Evolutionary conservation across 306 rosid species (phyloP), one percentile per base, ranked within the genome.

Genomic region (Alnus rubra): DNA sequence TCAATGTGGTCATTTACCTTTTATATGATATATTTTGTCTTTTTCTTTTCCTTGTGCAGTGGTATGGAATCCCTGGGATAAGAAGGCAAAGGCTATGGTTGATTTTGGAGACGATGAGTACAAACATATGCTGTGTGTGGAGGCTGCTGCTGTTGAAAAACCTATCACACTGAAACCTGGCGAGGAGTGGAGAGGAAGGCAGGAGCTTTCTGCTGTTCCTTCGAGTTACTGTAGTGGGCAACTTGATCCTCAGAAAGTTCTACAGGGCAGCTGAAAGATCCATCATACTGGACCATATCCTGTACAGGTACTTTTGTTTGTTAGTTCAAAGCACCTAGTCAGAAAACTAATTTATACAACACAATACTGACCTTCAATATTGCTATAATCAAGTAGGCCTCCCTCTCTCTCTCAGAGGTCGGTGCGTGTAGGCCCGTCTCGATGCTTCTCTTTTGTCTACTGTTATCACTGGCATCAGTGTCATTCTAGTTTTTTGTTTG

Each of bases 21-120:
- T 12, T 39, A 28, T 65, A 45, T 31, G 44, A 44, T 63, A 4
- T 68, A 51, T 69, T 48, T 9, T 18, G 23, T 60, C 45, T 9
- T 59, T 55, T 54, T 71, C 76, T 42, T 85, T 74, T 55, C 53
- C 74, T 49, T 44, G 50, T 85, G 71, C 88, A 96, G 99, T 93
- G 83, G 99, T 96, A 58, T 96, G 99, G 99, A 96, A 96, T 85
- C 97, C 99, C 56, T 96, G 99, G 99, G 99, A 96, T 86, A 96
- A 96, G 93, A 96, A 91, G 88, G 97, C 97, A 73, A 96, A 96
- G 85, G 87, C 96, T 77, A 87, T 96, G 89, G 77, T 90, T 82
- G 99, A 96, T 89, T 91, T 96, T 80, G 99, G 98, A 69, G 99
- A 96, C 63, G 98, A 96, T 51, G 99, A 96, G 79, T 96, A 96